Percentiles rank a stretch among this genome's conserved stretches.
Evolutionary conservation across 2,329 filamentous ascomycete genomes (phyloP).

Genomic region (Blastomyces parvus): DNA sequence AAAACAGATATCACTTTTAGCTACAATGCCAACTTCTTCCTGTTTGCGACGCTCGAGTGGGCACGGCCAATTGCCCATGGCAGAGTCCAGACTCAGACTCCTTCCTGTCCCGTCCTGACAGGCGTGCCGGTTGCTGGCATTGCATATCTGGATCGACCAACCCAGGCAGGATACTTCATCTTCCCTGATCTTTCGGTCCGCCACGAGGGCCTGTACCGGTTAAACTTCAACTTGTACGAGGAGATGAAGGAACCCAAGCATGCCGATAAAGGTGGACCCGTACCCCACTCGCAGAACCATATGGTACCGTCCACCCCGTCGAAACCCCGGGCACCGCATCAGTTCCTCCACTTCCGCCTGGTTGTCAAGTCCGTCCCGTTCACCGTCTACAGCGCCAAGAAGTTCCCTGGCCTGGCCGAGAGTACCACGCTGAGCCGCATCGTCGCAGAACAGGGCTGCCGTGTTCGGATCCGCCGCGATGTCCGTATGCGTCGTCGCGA

Average conservation of each 20-base stretch:
- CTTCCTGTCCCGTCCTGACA: constrained; percentile 73
- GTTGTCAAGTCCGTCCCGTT: constrained; percentile 84
- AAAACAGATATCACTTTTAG: constrained; percentile 69
- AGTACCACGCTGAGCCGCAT: constrained; percentile 82
- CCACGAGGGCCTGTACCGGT: constrained; percentile 85
- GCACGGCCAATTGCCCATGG: constrained; percentile 74
- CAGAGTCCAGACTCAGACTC: constrained; percentile 57
- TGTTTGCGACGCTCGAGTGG: constrained; percentile 84
- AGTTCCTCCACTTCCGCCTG: constrained; percentile 71
- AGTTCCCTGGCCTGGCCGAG: constrained; percentile 87
- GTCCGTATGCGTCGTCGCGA: constrained; percentile 83
- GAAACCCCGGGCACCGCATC: constrained; percentile 38
- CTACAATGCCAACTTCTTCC: constrained; percentile 96
- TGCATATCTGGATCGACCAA: constrained; percentile 85
- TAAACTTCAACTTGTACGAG: constrained; percentile 89
- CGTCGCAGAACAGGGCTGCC: constrained; percentile 92
- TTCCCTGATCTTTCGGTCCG: constrained; percentile 94
- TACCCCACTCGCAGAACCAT: constrained; percentile 29
- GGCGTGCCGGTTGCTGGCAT: constrained; percentile 93
- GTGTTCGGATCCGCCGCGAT: constrained; percentile 88
- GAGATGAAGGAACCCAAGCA: constrained; percentile 80
- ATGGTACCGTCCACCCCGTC: constrained; percentile 22
- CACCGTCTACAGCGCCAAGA: constrained; percentile 91
- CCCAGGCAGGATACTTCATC: constrained; percentile 79
- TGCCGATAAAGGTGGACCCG: constrained; percentile 49